These are phyloP conservation scores for Suhomyces tanzawaensis DNA, from an alignment of 805 yeast species.

Conservation along the genomic window DNA sequence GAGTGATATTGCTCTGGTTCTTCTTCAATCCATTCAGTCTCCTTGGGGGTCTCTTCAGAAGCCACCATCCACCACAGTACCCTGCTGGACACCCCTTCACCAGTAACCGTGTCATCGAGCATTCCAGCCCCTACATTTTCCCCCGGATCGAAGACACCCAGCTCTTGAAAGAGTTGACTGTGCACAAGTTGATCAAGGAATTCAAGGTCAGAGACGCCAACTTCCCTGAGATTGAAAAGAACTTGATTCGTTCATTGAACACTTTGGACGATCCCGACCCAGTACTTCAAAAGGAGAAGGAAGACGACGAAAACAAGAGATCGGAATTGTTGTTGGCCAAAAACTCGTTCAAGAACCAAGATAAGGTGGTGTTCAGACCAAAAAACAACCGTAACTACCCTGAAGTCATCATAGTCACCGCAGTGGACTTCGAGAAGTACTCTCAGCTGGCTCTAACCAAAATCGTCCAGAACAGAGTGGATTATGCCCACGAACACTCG, in stretches of 20 bases:
- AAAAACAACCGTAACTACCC: conserved; percentile 45
- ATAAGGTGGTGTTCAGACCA: conserved; percentile 51
- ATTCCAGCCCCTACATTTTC: conserved; percentile 55
- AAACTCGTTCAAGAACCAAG: conserved; percentile 62
- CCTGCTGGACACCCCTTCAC: conserved; percentile 36
- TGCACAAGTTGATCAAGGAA: conserved; percentile 49
- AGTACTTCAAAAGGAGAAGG: conserved; percentile 33
- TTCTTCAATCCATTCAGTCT: conserved; percentile 22
- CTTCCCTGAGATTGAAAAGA: conserved; percentile 36
- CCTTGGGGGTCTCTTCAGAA: not conserved
- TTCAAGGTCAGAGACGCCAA: conserved; percentile 47
- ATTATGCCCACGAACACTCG: conserved; percentile 77
- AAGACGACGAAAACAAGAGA: conserved; percentile 47
- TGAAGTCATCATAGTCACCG: conserved; percentile 72
- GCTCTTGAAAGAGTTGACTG: conserved; percentile 53
- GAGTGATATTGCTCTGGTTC: conserved; percentile 17
- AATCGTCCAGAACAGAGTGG: conserved; percentile 81
- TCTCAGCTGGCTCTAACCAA: conserved; percentile 58
- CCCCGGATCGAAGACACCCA: conserved; percentile 78
- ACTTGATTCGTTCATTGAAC: conserved; percentile 37
- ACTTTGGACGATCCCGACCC: conserved; percentile 43
- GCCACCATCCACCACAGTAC: conserved; percentile 15
- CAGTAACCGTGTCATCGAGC: conserved; percentile 34
- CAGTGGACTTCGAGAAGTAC: conserved; percentile 70
- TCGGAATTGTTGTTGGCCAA: conserved; percentile 46